Conservation (phyloP, 2,329 filamentous ascomycete genomes). For the Pseudopyricularia javanii region DNA sequence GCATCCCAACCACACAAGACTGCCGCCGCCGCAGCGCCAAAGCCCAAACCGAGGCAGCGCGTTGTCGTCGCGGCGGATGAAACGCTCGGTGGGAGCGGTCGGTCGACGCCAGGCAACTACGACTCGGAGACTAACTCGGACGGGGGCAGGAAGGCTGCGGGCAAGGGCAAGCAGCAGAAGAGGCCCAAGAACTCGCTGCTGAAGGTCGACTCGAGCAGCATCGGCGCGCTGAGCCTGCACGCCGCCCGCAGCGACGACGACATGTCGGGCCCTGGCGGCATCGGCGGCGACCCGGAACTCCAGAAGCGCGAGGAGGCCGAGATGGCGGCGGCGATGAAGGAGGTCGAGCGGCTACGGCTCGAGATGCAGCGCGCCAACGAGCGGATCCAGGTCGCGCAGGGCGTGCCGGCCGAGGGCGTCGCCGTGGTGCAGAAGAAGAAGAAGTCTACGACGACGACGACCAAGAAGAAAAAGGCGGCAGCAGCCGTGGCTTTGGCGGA, state of each 20-base stretch:
- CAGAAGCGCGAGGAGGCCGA: conserved; percentile 71
- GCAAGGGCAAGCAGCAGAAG: conserved; percentile 36
- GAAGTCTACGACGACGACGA: conserved; percentile 38
- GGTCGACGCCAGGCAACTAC: conserved; percentile 35
- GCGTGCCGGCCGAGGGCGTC: conserved; percentile 52
- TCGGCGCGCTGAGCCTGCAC: conserved; percentile 61
- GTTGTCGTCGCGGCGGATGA: conserved; percentile 64
- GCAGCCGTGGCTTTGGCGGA: no score
- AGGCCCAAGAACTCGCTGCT: conserved; percentile 52
- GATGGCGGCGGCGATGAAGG: conserved; percentile 77
- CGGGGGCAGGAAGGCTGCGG: conserved; percentile 26
- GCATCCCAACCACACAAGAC: conserved; percentile 7
- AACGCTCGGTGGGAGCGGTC: conserved; percentile 45
- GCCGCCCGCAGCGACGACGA: conserved; percentile 22
- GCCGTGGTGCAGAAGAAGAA: conserved; percentile 59
- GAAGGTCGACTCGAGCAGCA: conserved; percentile 75
- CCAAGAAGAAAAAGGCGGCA: conserved; percentile 21
- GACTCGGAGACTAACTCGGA: conserved; percentile 42
- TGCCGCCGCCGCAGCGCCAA: conserved; percentile 12
- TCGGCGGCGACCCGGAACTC: conserved; percentile 46
- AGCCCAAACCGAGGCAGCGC: conserved; percentile 37
- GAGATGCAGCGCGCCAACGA: conserved; percentile 83
- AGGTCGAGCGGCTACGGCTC: conserved; percentile 74
- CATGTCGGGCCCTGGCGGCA: conserved; percentile 11
- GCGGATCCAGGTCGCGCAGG: conserved; percentile 57